phyloP scores from a whole-genome alignment of 192 early-diverging fungal species.

The Linnemannia zychae region DNA sequence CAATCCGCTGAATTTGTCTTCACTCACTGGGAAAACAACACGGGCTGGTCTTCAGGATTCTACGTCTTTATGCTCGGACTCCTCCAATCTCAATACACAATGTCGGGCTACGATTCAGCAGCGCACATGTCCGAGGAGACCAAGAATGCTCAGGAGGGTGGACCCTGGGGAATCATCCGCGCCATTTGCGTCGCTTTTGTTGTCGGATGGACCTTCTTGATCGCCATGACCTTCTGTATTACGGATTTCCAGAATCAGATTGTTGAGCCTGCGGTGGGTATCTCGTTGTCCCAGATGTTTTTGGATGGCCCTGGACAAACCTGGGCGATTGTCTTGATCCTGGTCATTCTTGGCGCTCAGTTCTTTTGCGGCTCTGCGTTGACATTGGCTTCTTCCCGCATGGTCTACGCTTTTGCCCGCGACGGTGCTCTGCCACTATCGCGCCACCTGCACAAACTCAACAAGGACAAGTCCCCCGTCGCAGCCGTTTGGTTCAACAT shows the following conservation, averaged over 20 bases:
- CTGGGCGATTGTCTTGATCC: constrained; percentile 62
- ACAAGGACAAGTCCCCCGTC: constrained; percentile 61
- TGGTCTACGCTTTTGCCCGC: constrained; percentile 71
- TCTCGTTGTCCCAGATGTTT: constrained; percentile 61
- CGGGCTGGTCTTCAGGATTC: constrained; percentile 61
- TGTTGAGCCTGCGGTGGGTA: constrained; percentile 55
- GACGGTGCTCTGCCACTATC: constrained; percentile 69
- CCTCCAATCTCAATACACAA: constrained; percentile 67
- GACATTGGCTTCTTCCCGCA: constrained; percentile 63
- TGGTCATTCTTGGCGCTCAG: constrained; percentile 60
- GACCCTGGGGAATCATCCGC: constrained; percentile 62
- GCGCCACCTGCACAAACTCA: constrained; percentile 58
- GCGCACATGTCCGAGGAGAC: constrained; percentile 68
- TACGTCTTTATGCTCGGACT: constrained; percentile 67
- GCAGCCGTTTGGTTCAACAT: constrained; percentile 68
- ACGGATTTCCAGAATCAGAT: constrained; percentile 55
- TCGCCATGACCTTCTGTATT: constrained; percentile 62
- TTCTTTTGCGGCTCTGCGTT: constrained; percentile 65
- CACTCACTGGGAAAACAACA: constrained; percentile 64
- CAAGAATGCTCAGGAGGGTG: constrained; percentile 62
- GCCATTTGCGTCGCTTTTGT: constrained; percentile 55
- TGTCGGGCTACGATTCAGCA: constrained; percentile 66
- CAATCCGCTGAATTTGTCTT: constrained; percentile 61
- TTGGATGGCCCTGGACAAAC: constrained; percentile 60
- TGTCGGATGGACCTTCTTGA: constrained; percentile 62